phyloP scores from a whole-genome alignment of 2,329 filamentous ascomycete species.

The Pochonia chlamydosporia region DNA sequence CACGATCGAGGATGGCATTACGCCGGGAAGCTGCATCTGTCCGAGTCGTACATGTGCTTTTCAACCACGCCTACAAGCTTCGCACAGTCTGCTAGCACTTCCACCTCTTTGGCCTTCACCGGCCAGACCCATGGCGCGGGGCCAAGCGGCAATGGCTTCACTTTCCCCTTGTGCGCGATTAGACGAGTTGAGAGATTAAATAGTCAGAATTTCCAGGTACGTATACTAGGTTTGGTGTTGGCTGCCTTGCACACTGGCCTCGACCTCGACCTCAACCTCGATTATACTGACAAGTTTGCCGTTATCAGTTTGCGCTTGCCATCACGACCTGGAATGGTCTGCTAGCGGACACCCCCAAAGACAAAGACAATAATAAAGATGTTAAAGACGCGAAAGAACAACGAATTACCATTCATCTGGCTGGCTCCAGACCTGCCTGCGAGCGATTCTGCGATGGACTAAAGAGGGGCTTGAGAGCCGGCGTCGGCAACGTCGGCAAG shows the following conservation, averaged over 20 bases:
- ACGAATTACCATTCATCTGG: conserved; percentile 85
- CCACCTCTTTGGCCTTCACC: conserved; percentile 77
- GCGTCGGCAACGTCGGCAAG: conserved; percentile 81
- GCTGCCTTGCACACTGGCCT: not conserved
- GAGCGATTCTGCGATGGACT: conserved; percentile 95
- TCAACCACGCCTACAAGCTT: conserved; percentile 91
- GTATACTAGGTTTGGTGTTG: conserved; percentile 3
- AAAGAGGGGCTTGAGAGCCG: conserved; percentile 81
- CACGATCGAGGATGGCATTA: conserved; percentile 78
- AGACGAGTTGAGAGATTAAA: conserved; percentile 87
- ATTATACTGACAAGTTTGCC: conserved; percentile 1
- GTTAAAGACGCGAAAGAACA: conserved; percentile 55
- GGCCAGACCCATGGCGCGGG: conserved; percentile 91
- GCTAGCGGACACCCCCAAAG: conserved; percentile 49
- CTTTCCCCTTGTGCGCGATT: conserved; percentile 85
- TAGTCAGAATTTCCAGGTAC: conserved; percentile 76
- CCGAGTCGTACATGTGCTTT: conserved; percentile 93
- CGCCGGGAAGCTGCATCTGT: conserved; percentile 85
- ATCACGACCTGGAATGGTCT: conserved; percentile 92
- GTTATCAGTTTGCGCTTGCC: conserved; percentile 70
- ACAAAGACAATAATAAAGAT: conserved; percentile 36
- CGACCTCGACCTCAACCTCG: not conserved
- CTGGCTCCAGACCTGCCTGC: conserved; percentile 80
- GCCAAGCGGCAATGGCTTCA: conserved; percentile 92
- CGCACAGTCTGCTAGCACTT: conserved; percentile 69